Percentiles rank a stretch among this genome's conserved stretches.
phyloP scores from a whole-genome alignment of 495 filamentous ascomycete species.

The Amniculicola lignicola region DNA sequence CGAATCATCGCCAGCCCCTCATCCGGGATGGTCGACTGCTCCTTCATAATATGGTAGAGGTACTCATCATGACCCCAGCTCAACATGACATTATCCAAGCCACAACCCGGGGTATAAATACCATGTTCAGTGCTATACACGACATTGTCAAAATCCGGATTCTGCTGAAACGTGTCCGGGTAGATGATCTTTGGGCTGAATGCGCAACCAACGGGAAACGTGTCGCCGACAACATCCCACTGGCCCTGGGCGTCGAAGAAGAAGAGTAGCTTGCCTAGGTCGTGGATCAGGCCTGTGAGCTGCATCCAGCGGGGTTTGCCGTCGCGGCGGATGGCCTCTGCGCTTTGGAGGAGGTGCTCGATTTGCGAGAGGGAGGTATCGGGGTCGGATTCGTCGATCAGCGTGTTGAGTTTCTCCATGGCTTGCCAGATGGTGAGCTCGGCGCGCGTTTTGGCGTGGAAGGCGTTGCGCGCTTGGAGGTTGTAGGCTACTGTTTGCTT shows the following conservation, averaged over 20 bases:
- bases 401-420: conserved; percentile 82
- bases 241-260: conserved; percentile 79
- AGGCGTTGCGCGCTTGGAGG: conserved; percentile 66
- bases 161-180: conserved; percentile 65
- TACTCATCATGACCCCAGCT: conserved; percentile 94
- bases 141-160: conserved; percentile 63
- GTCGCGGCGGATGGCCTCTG: conserved; percentile 81
- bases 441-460: conserved; percentile 63
- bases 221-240: conserved; percentile 92
- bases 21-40: conserved; percentile 69
- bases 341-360: conserved; percentile 80
- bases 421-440: conserved; percentile 85
- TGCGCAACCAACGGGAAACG: conserved; percentile 83
- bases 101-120: conserved; percentile 73
- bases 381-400: conserved; percentile 85
- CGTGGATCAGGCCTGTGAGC: conserved; percentile 82
- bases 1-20: conserved; percentile 88
- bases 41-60: conserved; percentile 76
- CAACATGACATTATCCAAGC: conserved; percentile 79
- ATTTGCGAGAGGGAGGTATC: conserved; percentile 84
- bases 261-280: conserved; percentile 83
- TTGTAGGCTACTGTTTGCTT: conserved; percentile 86
- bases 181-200: conserved; percentile 78
- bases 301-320: conserved; percentile 95
- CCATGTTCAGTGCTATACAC: conserved; percentile 71